Conservation (phyloP, 2,329 filamentous ascomycete species). For the Fusarium tuaranense region DNA sequence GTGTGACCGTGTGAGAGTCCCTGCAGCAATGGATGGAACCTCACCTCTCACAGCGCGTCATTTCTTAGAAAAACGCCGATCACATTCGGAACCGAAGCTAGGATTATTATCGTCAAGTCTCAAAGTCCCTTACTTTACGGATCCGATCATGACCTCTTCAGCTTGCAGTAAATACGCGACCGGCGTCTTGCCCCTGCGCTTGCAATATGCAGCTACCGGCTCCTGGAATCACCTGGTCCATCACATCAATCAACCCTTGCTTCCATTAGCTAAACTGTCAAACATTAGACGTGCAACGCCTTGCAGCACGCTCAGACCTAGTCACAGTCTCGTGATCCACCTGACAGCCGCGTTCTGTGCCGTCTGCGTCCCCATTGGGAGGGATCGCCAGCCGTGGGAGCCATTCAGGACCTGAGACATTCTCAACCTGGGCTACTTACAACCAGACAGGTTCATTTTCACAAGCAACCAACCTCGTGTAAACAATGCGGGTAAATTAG, state of each 20-base stretch:
- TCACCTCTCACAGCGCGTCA: neutral
- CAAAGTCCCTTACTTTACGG: slow-evolving; percentile 9
- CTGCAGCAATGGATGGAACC: neutral
- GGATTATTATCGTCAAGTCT: neutral
- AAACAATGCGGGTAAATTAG: slow-evolving; percentile 35
- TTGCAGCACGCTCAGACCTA: slow-evolving; percentile 39
- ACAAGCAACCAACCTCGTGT: slow-evolving; percentile 9
- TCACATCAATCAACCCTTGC: slow-evolving; percentile 36
- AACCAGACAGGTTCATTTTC: slow-evolving; percentile 4
- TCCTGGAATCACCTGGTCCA: slow-evolving; percentile 18
- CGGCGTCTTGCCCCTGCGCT: slow-evolving; percentile 32
- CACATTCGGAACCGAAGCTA: slow-evolving; percentile 16
- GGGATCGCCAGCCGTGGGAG: slow-evolving; percentile 23
- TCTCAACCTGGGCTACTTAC: slow-evolving; percentile 1
- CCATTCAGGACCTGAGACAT: slow-evolving; percentile 33
- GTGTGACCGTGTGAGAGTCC: neutral
- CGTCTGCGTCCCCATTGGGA: slow-evolving; percentile 7
- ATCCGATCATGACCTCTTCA: slow-evolving; percentile 10
- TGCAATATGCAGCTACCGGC: slow-evolving; percentile 29
- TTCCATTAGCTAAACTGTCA: slow-evolving; percentile 24
- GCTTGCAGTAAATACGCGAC: slow-evolving; percentile 8
- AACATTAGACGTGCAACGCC: slow-evolving; percentile 23
- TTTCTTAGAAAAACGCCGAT: neutral
- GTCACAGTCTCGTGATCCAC: slow-evolving; percentile 30
- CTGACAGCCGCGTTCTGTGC: neutral